Evolutionary conservation across 148 eudicot species (phyloP).

Genomic region (Chenopodium berlandieri): DNA sequence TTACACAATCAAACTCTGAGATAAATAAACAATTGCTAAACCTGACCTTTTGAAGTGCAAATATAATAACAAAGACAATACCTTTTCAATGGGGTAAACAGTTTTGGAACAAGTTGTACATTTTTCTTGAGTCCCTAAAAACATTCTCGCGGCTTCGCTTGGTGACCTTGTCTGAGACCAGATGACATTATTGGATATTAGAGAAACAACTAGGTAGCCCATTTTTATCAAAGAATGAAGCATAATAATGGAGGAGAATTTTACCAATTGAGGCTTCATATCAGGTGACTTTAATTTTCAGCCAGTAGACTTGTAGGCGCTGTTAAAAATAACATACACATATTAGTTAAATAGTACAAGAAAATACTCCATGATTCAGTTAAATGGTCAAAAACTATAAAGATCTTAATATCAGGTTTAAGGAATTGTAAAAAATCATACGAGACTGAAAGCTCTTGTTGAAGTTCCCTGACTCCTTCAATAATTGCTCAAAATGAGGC

Average conservation of each 20-base stretch:
- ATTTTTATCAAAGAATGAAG: neutral
- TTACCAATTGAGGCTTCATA: conserved; percentile 66
- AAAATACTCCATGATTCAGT: conserved; percentile 1
- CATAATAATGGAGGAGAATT: neutral
- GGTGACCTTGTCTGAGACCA: conserved; percentile 65
- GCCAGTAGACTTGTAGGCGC: conserved; percentile 69
- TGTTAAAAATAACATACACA: neutral
- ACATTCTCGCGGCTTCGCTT: conserved; percentile 87
- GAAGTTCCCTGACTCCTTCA: conserved; percentile 86
- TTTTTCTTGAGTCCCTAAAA: conserved; percentile 92
- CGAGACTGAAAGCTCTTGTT: conserved; percentile 89
- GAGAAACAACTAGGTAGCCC: neutral
- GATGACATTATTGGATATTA: conserved; percentile 12
- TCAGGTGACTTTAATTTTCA: conserved; percentile 43
- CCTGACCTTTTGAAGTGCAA: neutral
- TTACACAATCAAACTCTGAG: neutral
- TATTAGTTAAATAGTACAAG: conserved; percentile 14
- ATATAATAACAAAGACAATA: conserved; percentile 18
- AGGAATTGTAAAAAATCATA: conserved; percentile 26
- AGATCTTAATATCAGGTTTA: neutral
- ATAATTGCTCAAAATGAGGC: conserved; percentile 97
- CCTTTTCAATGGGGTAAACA: conserved; percentile 91
- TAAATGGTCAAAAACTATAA: neutral
- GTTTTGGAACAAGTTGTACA: conserved; percentile 90
- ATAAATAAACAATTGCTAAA: neutral